These are phyloP conservation scores for Chaetomium sp. DNA, from an alignment of 2,329 filamentous ascomycete genomes.

Conservation along the genomic window DNA sequence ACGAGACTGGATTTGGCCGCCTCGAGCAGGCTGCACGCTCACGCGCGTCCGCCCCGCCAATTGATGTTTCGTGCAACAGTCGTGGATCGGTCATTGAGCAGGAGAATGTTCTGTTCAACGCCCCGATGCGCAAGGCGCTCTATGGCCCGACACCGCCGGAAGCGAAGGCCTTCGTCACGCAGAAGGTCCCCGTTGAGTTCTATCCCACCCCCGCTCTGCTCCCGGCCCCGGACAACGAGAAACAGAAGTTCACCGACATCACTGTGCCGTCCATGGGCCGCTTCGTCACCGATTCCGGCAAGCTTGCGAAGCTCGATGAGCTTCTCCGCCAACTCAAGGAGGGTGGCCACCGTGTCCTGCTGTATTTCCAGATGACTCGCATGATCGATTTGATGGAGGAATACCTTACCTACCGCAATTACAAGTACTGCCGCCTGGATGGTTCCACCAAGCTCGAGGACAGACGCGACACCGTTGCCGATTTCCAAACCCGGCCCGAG, in stretches of 20 bases:
- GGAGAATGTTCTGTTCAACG: conserved; percentile 71
- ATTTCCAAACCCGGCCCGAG: conserved; percentile 90
- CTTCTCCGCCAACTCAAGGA: conserved; percentile 86
- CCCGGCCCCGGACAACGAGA: conserved; percentile 71
- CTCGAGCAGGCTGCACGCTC: conserved; percentile 78
- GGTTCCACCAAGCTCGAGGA: conserved; percentile 97
- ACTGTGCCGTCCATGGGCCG: conserved; percentile 92
- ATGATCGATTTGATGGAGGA: conserved; percentile 99
- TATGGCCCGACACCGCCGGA: conserved; percentile 59
- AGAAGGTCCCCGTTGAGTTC: conserved; percentile 59
- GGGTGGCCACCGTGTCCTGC: conserved; percentile 81
- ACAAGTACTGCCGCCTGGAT: conserved; percentile 95
- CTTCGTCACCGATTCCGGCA: conserved; percentile 96
- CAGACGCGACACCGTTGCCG: conserved; percentile 87
- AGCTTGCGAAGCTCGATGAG: conserved; percentile 84
- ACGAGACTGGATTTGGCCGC: conserved; percentile 63
- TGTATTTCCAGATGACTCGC: conserved; percentile 99
- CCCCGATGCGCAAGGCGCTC: conserved; percentile 64
- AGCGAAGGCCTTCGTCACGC: conserved; percentile 68
- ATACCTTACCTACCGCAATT: conserved; percentile 96
- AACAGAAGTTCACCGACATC: conserved; percentile 82
- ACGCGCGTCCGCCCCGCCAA: conserved; percentile 76
- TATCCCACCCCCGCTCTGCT: conserved; percentile 62
- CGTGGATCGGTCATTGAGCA: conserved; percentile 60
- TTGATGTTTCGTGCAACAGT: conserved; percentile 71